Percentiles rank a stretch among this genome's conserved stretches.
phyloP scores from a whole-genome alignment of 306 rosid genomes.

The Vicia sativa region DNA sequence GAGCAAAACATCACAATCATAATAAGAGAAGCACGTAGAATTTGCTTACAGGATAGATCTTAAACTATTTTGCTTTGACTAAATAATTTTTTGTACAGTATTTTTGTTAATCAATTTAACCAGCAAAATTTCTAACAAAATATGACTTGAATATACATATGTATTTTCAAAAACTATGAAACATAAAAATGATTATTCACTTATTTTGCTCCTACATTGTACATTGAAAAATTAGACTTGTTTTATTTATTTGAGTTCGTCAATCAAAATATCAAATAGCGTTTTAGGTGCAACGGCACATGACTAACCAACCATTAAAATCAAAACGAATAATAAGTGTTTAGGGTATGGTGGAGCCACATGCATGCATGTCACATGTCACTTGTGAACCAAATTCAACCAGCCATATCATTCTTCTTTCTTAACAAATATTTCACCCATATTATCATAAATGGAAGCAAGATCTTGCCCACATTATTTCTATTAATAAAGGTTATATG shows the following conservation, averaged over 20 bases:
- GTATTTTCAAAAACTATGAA: too few species aligned
- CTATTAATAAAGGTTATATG: slow-evolving; percentile 20
- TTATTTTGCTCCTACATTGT: background rate
- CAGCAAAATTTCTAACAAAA: background rate
- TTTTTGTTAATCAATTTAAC: background rate
- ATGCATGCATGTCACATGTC: slow-evolving; percentile 26
- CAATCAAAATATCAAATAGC: slow-evolving; percentile 32
- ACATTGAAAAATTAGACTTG: background rate
- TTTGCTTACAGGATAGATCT: background rate
- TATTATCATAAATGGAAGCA: slow-evolving; percentile 17
- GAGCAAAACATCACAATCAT: slow-evolving; percentile 44
- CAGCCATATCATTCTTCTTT: slow-evolving; percentile 35
- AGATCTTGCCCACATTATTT: slow-evolving; percentile 12
- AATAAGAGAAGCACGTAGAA: slow-evolving; percentile 8
- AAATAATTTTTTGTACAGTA: background rate
- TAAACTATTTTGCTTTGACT: background rate
- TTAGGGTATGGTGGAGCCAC: slow-evolving; percentile 58
- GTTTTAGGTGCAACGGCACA: slow-evolving; percentile 61
- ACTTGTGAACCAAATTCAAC: slow-evolving; percentile 47
- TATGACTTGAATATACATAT: too few species aligned
- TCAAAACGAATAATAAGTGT: slow-evolving; percentile 13
- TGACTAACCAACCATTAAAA: slow-evolving; percentile 54
- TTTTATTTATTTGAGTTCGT: slow-evolving; percentile 35
- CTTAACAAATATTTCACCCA: slow-evolving; percentile 19
- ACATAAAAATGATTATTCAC: too few species aligned